These are phyloP conservation scores for Sextonia rubra DNA, from an alignment of 164 flowering plant genomes.

Conservation along the genomic window DNA sequence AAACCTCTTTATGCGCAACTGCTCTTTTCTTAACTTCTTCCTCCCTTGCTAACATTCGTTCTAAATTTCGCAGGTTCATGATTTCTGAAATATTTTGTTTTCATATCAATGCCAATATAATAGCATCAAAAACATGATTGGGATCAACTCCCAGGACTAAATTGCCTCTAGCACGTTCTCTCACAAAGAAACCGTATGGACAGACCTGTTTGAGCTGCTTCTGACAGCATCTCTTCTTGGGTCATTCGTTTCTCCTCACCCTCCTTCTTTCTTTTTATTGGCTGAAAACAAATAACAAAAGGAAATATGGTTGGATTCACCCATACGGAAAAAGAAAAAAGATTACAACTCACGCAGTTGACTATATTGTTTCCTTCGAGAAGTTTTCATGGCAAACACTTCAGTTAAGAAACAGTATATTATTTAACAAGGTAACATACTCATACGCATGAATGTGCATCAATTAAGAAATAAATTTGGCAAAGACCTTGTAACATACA, in stretches of 20 bases:
- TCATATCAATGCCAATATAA: slow-evolving; percentile 8
- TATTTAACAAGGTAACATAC: no score
- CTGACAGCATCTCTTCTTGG: slow-evolving; percentile 98
- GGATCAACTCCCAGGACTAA: not conserved
- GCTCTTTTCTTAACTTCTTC: slow-evolving; percentile 99
- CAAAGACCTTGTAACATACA: no score
- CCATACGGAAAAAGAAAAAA: no score
- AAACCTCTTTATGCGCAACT: slow-evolving; percentile 78
- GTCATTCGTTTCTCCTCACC: slow-evolving; percentile 96
- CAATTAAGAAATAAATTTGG: no score
- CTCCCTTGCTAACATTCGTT: slow-evolving; percentile 92
- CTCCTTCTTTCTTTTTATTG: slow-evolving; percentile 85
- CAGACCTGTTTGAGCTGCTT: slow-evolving; percentile 98
- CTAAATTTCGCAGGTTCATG: slow-evolving; percentile 82
- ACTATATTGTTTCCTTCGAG: no score
- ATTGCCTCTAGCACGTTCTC: slow-evolving; percentile 1
- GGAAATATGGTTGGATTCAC: not conserved
- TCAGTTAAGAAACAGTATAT: no score
- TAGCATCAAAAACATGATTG: no score
- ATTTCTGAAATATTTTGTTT: slow-evolving; percentile 61
- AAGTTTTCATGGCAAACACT: no score
- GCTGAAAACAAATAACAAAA: slow-evolving; percentile 34
- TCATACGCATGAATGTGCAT: no score
- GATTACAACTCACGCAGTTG: no score
- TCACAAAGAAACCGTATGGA: not conserved